A percentile compares a stretch with the other conserved stretches of the same genome.
Conservation (phyloP, 805 yeast species). For the Wickerhamiella azymoides region DNA sequence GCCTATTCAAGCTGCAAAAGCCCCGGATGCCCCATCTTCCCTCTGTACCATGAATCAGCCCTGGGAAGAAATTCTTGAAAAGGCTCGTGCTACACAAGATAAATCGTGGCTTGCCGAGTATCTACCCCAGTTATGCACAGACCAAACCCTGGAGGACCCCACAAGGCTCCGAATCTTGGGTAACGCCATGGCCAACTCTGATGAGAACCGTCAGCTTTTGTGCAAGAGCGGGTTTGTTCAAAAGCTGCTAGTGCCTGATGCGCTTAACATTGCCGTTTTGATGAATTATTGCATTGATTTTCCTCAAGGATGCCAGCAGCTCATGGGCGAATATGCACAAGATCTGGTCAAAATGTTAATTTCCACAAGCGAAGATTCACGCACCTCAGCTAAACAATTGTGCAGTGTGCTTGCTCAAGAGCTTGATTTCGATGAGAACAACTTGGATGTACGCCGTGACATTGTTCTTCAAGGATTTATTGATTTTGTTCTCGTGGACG, state of each 20-base stretch:
- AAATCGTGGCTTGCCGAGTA: constrained; percentile 1
- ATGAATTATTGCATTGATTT: constrained; percentile 1
- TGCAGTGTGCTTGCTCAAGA: constrained; percentile 3
- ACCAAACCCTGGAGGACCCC: constrained; percentile 1
- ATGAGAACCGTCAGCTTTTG: constrained; percentile 1
- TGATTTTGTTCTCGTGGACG: constrained; percentile 5
- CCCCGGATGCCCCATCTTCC: neutral
- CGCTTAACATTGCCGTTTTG: constrained; percentile 3
- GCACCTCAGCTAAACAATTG: constrained; percentile 6
- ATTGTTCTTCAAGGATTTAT: constrained; percentile 1
- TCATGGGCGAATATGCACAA: neutral
- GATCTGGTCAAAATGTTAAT: neutral
- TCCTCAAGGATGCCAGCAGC: neutral
- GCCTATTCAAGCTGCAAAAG: too few relatives aligned
- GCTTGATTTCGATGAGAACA: neutral
- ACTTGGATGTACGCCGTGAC: neutral
- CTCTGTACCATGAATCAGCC: neutral
- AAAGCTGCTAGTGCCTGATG: constrained; percentile 3
- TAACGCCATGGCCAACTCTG: constrained; percentile 7
- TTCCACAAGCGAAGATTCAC: constrained; percentile 5
- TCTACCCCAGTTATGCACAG: constrained; percentile 1
- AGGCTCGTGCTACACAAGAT: constrained; percentile 2
- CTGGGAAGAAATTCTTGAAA: constrained; percentile 7
- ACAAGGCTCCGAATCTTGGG: constrained; percentile 8
- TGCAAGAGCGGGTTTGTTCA: neutral